A percentile compares a stretch with the other conserved stretches of the same genome.
phyloP scores from a whole-genome alignment of 352 stramenopile genomes.

The Globisporangium acanthophoron region DNA sequence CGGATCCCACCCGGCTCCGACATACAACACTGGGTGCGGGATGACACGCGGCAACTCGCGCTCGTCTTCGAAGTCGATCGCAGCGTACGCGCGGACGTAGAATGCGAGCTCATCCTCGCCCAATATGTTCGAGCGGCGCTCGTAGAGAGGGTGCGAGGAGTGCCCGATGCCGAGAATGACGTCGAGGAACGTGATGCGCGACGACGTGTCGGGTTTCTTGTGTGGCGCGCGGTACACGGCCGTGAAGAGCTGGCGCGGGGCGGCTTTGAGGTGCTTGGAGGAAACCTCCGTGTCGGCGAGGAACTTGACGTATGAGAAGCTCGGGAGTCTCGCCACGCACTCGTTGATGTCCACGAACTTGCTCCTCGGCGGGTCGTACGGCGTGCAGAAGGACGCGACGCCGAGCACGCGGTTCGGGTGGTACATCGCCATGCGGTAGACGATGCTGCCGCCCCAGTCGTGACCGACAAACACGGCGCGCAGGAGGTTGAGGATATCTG shows the following conservation, averaged over 20 bases:
- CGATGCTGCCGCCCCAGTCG: conserved; percentile 49
- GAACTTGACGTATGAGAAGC: conserved; percentile 38
- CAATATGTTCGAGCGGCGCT: conserved; percentile 29
- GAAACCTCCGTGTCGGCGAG: conserved; percentile 27
- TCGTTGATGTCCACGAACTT: conserved; percentile 31
- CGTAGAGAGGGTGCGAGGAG: conserved; percentile 26
- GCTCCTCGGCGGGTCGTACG: conserved; percentile 32
- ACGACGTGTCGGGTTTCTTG: conserved; percentile 15
- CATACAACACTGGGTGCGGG: conserved; percentile 36
- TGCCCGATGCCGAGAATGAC: conserved; percentile 19
- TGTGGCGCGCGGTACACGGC: conserved; percentile 25
- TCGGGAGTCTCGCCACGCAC: conserved; percentile 18
- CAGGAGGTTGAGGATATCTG: conserved; percentile 43
- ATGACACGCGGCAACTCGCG: conserved; percentile 23
- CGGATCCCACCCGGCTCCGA: conserved; percentile 29
- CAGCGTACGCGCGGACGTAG: conserved; percentile 33
- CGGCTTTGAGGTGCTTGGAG: conserved; percentile 27
- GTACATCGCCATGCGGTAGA: conserved; percentile 55
- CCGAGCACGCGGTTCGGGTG: conserved; percentile 47
- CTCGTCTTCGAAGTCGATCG: conserved; percentile 42
- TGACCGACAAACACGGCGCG: conserved; percentile 48
- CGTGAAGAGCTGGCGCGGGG: conserved; percentile 26
- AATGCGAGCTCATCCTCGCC: conserved; percentile 40
- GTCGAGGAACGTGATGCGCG: conserved; percentile 18
- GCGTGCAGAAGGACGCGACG: conserved; percentile 50